Evolutionary conservation across 495 filamentous ascomycete species (phyloP), one percentile per base, ranked within the genome.

Genomic region (Daldinia childiae): DNA sequence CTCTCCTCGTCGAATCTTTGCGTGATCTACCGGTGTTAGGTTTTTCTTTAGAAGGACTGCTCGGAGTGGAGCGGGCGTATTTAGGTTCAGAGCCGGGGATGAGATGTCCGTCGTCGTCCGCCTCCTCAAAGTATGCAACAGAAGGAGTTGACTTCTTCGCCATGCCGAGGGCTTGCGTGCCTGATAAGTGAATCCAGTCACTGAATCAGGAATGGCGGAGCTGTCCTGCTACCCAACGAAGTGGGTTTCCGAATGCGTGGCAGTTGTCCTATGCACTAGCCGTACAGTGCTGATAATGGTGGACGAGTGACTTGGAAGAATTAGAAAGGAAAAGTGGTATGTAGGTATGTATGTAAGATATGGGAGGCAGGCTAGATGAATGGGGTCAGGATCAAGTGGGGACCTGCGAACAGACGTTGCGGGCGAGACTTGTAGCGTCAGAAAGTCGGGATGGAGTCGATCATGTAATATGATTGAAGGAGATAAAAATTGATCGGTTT

Each of bases 101-200:
- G 29, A 74, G 36, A 29, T 78, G 77, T 43, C 81, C 84, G 30
- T 84, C 81, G 74, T 87, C 80, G 58, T 83, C 86, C 12, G 74
- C 80, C 64, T 87, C 86, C 48, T 85, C 82, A 30, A 85, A 78
- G 73, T 79, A 84, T 71, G 84, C 84, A 72, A 79, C 72, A 68
- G 68, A 71, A 27, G 68, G 68, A 72, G 64, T 26, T 39, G 73
- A 66, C 27, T 59, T 70, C 64, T 64, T 71, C 67, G 66, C 72
- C 72, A 74, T 74, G 68, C 67, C 68, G 62, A 57, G 62, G 71
- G 55, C 59, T 54, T 64, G 41, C 57, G 36, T 58, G 71, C 71
- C 71, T 73, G 71, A 73, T 73, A 73, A 73, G 71, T 73, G 71
- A 73, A 69, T 73, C 71, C 71, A 68, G 71, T 66, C 71, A 73